phyloP scores from a whole-genome alignment of 768 basidiomycete species.

The Suillus cothurnatus region DNA sequence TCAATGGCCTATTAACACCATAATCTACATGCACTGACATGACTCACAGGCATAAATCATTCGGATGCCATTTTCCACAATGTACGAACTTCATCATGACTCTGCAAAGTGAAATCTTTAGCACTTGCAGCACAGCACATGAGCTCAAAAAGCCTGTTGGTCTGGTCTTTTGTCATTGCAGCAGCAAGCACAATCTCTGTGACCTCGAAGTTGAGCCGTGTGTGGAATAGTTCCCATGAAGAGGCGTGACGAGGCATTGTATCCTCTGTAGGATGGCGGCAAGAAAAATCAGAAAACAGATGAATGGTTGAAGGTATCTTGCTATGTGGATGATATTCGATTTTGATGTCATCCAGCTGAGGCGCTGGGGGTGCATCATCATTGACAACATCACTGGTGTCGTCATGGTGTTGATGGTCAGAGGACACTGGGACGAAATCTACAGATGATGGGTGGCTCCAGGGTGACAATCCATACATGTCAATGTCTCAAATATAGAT shows the following conservation, averaged over 20 bases:
- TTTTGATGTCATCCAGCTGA: neutral
- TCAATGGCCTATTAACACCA: neutral
- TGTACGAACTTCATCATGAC: neutral
- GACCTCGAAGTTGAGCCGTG: neutral
- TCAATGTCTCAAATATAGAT: too few species aligned
- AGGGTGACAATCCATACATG: too few species aligned
- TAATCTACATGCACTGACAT: neutral
- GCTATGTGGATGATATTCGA: neutral
- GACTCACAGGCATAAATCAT: neutral
- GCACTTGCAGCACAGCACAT: neutral
- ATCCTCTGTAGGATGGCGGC: neutral
- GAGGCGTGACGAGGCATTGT: neutral
- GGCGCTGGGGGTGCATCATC: neutral
- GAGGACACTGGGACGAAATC: neutral
- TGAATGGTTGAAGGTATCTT: neutral
- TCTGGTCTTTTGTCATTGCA: neutral
- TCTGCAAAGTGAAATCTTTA: neutral
- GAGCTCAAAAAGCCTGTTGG: neutral
- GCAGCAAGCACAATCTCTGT: neutral
- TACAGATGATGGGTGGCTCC: neutral
- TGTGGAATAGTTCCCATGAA: neutral
- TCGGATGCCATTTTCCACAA: neutral
- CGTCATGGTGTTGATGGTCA: neutral
- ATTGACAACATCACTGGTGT: neutral
- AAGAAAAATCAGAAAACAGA: neutral